Evolutionary conservation across 768 basidiomycete genomes (phyloP), one percentile per base, ranked within the genome.

Genomic region (Epithele typhae): DNA sequence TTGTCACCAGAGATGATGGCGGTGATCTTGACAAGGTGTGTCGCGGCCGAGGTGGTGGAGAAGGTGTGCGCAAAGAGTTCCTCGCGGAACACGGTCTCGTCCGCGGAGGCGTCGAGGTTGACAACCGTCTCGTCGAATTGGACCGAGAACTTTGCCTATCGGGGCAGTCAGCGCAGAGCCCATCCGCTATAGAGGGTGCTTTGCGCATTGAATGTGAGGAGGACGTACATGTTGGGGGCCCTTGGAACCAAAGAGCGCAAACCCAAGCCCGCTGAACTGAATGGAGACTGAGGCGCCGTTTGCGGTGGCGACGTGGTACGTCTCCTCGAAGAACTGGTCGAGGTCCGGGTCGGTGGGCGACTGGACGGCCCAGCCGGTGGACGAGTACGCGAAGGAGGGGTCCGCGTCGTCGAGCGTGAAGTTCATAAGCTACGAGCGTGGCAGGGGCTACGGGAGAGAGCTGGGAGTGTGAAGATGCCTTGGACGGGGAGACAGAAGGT

Each of bases 321-420:
- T 62, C 9, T 37, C 24, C 30, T 59, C 46, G 41, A 63, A 62
- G 55, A 58, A 62, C 41, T 32, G 33, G 33, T 40, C 23, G 17
- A 53, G 41, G 27, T 53, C 30, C 14, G 61, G 47, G 41, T 57
- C 59, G 17, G 27, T 36, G 23, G 58, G 37, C 18, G 44, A 35
- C 43, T 64, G 63, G 17, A 53, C 38, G 10, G 52, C 58, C 63
- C 63, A 64, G 35, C 37, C 45, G 41, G 24, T 43, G 18, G 52
- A 5, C 7, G 58, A 55, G 45, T 55, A 64, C 18, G 40, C 34
- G 37, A 64, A 48, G 48, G 57, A 32, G 6, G 53, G 43, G 25
- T 55, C 49, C 9, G 59, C 40, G 55, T 64, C 63, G 59, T 64
- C 63, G 40, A 64, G 48, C 5, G 63, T 61, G 54, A 58, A 60